Evolutionary conservation across 1,284 basidiomycete genomes (phyloP).

Genomic region (Hymenochaete sp.): DNA sequence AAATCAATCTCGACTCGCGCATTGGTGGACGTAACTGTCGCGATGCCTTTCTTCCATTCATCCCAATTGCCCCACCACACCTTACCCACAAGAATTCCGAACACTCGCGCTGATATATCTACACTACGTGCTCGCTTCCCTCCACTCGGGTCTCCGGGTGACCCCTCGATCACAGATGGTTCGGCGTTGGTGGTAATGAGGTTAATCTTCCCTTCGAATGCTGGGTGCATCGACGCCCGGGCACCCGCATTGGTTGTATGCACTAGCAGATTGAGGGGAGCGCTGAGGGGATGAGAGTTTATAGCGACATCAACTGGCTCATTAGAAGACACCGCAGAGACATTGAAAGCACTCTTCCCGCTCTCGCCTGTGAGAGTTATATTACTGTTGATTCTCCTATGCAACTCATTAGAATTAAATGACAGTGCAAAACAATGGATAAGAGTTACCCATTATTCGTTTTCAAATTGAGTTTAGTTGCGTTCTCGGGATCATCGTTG

Average conservation of each 20-base stretch:
- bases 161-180: constrained; percentile 14
- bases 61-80: constrained; percentile 16
- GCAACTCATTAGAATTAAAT: no score
- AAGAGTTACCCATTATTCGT: constrained; percentile 17
- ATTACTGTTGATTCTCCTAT: background rate
- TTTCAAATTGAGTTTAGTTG: no score
- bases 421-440: background rate
- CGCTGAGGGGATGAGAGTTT: constrained; percentile 10
- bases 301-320: constrained; percentile 6
- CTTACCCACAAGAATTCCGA: constrained; percentile 7
- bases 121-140: constrained; percentile 9
- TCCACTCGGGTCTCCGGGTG: constrained; percentile 13
- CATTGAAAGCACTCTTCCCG: constrained; percentile 8
- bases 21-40: constrained; percentile 8
- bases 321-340: constrained; percentile 16
- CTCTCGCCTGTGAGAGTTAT: background rate
- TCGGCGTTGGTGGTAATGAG: constrained; percentile 6
- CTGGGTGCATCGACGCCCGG: constrained; percentile 13
- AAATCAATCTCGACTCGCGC: constrained; percentile 6
- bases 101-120: background rate
- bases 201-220: constrained; percentile 18
- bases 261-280: constrained; percentile 4
- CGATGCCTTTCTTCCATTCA: constrained; percentile 4
- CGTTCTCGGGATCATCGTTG: constrained; percentile 6
- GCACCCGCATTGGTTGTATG: constrained; percentile 14